Evolutionary conservation across 148 eudicot genomes (phyloP).

Genomic region (Vaccinium corymbosum): DNA sequence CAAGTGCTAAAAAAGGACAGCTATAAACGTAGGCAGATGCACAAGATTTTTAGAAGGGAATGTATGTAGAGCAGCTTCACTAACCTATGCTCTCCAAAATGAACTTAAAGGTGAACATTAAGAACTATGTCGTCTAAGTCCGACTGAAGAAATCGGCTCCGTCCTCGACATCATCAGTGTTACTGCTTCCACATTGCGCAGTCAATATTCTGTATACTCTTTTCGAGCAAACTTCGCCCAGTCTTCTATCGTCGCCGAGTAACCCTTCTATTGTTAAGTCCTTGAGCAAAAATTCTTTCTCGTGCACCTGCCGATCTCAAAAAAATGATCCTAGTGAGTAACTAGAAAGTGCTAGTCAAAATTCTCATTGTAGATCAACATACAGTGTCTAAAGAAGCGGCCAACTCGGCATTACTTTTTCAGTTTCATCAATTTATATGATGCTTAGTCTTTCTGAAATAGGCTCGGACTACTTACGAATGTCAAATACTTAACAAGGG

Average conservation of each 20-base stretch:
- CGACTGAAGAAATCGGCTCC: constrained; percentile 70
- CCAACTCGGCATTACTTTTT: background rate
- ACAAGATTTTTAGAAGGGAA: background rate
- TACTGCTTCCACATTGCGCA: constrained; percentile 65
- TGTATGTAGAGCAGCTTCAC: background rate
- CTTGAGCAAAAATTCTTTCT: constrained; percentile 79
- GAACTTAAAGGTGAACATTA: background rate
- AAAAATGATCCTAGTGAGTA: background rate
- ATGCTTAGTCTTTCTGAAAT: background rate
- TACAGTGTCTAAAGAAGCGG: constrained; percentile 1
- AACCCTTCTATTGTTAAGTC: constrained; percentile 62
- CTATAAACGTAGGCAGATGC: background rate
- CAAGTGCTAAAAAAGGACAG: background rate
- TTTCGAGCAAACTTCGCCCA: constrained; percentile 88
- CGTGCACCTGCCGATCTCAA: constrained; percentile 51
- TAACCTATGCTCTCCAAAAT: background rate
- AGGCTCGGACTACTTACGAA: background rate
- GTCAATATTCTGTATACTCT: constrained; percentile 86
- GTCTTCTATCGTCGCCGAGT: constrained; percentile 53
- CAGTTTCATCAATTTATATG: background rate
- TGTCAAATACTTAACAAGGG: background rate
- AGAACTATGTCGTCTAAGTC: background rate
- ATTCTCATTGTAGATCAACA: background rate
- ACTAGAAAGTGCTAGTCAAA: background rate
- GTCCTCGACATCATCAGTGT: constrained; percentile 66